Base-by-base conservation (phyloP, 2,329 filamentous ascomycete species). In the Pseudogymnoascus sp. region DNA sequence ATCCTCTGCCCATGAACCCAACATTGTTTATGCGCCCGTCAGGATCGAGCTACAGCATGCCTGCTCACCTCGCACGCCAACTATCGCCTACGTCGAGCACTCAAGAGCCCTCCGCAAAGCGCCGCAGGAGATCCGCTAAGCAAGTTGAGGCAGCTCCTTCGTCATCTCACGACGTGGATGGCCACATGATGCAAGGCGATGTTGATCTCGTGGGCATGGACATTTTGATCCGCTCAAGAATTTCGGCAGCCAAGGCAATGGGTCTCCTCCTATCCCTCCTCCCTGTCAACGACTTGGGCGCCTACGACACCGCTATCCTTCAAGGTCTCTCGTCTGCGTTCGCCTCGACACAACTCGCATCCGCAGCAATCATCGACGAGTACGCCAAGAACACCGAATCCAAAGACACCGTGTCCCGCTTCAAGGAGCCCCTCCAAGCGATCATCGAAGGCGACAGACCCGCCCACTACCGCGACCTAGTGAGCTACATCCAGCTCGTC, bases 161-260 rank as follows among this genome's bases (percentile, higher is more conserved):
- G n/a, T 79, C 89, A n/a, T 85, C 89, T 1, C 95, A 99, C 75
- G 96, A 99, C 74, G 91, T 99, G 17, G 95, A 99, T 74, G 95
- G 93, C 9, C 93, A 96, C 69, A 97, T 99, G 88, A 92, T 99
- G 80, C 90, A 93, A 73, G 95, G 96, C 61, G 96, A 99, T 71
- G 88, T 97, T 57, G 96, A 99, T 72, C 81, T 99, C 44, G 93
- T 99, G 26, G 93, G 95, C 33, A 84, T 89, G 70, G 95, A 99
- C 65, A 87, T 87, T 6, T 85, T 99, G 75, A 86, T 97, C 60
- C 87, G 93, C 66, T 96, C 93, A 7, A 90, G 93, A 68, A 88
- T 96, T n/a, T 89, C 86, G 65, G 91, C 93, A 11, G 90, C 93
- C 19, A 87, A 84, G 71, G 95, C 95, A 2, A 86, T 99, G 75